Conservation (phyloP, 805 yeast species). For the Candida peoriensis region DNA sequence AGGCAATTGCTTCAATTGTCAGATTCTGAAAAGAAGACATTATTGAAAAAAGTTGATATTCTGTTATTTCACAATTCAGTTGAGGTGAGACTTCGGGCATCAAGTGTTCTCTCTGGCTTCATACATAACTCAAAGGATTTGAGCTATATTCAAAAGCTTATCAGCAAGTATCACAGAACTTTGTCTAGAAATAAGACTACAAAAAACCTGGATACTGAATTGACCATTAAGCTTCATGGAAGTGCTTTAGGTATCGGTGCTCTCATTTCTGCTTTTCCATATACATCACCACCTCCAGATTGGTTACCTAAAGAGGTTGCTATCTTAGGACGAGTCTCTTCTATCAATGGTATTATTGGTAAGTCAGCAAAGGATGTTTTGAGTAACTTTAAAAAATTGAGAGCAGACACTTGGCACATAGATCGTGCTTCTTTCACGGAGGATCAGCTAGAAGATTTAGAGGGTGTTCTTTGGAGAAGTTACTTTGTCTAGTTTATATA, state of each 20-base stretch:
- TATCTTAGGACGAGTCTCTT: conserved; percentile 64
- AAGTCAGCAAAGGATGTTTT: conserved; percentile 76
- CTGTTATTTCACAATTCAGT: conserved; percentile 58
- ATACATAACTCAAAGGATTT: conserved; percentile 47
- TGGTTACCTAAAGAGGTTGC: conserved; percentile 82
- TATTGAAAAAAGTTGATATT: conserved; percentile 48
- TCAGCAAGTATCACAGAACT: conserved; percentile 20
- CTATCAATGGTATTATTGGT: conserved; percentile 75
- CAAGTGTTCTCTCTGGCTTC: conserved; percentile 72
- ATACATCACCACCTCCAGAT: conserved; percentile 80
- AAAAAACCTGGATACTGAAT: conserved; percentile 34
- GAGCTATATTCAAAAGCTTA: conserved; percentile 39
- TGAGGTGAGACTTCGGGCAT: conserved; percentile 72
- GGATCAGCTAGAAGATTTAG: conserved; percentile 83
- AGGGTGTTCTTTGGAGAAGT: conserved; percentile 91
- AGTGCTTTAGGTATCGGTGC: conserved; percentile 89
- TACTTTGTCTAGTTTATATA: conserved; percentile 87
- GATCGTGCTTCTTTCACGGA: conserved; percentile 71
- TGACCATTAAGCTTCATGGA: conserved; percentile 60
- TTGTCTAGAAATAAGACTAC: conserved; percentile 24
- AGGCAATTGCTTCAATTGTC: conserved; percentile 56
- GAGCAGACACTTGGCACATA: conserved; percentile 96
- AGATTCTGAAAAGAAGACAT: conserved; percentile 37
- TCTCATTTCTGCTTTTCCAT: conserved; percentile 83
- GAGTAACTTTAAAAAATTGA: conserved; percentile 80